Percentiles rank a stretch among this genome's conserved stretches.
Evolutionary conservation across 192 early-diverging fungal genomes (phyloP).

Genomic region (Diversispora eburnea): DNA sequence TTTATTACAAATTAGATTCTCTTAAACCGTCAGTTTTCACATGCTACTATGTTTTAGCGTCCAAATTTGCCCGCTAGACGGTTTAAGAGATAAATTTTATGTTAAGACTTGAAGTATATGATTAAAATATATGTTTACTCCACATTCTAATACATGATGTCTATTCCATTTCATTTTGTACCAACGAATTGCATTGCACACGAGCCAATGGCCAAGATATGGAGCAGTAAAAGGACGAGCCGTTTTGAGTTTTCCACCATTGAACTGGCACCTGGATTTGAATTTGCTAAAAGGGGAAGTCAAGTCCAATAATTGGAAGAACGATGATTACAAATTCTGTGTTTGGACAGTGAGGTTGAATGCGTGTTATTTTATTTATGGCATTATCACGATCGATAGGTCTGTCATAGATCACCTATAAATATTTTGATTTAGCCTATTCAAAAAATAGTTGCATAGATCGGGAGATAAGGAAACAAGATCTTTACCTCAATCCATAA

Average conservation of each 20-base stretch:
- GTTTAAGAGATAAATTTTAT: no score
- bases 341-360: slow-evolving; percentile 1
- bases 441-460: no score
- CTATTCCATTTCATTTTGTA: no score
- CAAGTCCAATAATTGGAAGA: slow-evolving; percentile 1
- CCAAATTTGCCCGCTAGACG: no score
- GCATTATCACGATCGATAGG: slow-evolving; percentile 8
- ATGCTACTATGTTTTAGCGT: no score
- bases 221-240: not conserved
- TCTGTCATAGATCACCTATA: no score
- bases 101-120: not conserved
- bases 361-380: slow-evolving; percentile 2
- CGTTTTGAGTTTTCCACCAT: slow-evolving; percentile 7
- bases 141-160: no score
- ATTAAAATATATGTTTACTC: not conserved
- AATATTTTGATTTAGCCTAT: no score
- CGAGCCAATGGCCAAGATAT: slow-evolving; percentile 8
- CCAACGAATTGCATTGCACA: no score
- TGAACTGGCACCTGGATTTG: slow-evolving; percentile 3
- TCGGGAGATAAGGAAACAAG: no score
- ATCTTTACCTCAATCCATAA: slow-evolving; percentile 16
- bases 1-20: no score
- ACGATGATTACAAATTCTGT: slow-evolving; percentile 14
- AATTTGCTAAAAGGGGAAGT: not conserved
- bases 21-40: no score